Evolutionary conservation across 371 early-diverging fungal genomes (phyloP), one percentile per base, ranked within the genome.

Genomic region (Apophysomyces ossiformis): DNA sequence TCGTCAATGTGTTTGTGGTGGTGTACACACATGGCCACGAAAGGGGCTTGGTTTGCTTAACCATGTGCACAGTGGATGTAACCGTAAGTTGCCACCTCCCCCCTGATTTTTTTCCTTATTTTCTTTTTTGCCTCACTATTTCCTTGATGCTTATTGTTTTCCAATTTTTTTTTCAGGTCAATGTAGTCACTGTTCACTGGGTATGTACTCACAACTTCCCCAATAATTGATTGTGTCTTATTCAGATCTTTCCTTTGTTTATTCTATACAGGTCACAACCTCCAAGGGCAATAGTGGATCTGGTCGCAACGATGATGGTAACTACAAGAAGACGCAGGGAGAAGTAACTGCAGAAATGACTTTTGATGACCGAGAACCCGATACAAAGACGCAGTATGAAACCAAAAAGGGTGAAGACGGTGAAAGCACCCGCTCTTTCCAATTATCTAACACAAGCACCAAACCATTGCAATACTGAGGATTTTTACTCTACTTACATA

Each of bases 141-240:
- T 26, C 3, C 32, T 26, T 26, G 2, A 26, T 26, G 32, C 2
- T 26, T 2, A 26, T 26, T 26, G 32, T 26, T 26, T 26, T 26
- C 32, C 0, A 3, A 26, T 26, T 26, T 26, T 26, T 26, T 2
- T 26, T 26, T 21, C 65, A 82, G 82, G 70, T 84, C 41, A 87
- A 87, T 38, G 85, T 84, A 9, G 72, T 84, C 41, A 75, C 82
- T n/a, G 79, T 87, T n/a, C 82, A 87, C 61, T 86, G 87, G 32
- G 32, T 26, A 26, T 26, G 32, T 26, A 26, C 32, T 26, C 3
- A 26, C 32, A 1, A 26, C 2, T 26, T 26, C 32, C 26, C 32
- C 2, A 2, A 2, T 26, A 26, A 1, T 26, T 2, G 32, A 26
- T 26, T 26, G 32, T 26, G 32, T 26, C 32, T 26, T 26, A 26